Percentiles rank a stretch among this genome's conserved stretches.
Conservation (phyloP, 306 rosid genomes). For the Quercus variabilis region DNA sequence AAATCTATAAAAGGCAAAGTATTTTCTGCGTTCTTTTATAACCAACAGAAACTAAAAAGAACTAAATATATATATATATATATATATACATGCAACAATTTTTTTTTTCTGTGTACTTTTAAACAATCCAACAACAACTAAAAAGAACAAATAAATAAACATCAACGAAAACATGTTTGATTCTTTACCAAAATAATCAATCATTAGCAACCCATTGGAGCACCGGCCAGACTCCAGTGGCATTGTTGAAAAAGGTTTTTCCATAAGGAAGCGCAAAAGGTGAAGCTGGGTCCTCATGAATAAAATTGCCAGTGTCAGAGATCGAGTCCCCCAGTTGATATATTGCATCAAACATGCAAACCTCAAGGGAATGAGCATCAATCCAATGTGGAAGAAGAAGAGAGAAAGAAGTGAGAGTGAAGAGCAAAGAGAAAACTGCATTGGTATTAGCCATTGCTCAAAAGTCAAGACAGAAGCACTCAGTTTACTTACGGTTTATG, state of each 20-base stretch:
- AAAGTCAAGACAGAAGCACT: neutral
- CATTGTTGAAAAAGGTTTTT: conserved; percentile 6
- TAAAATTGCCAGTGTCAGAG: conserved; percentile 5
- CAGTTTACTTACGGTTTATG: neutral
- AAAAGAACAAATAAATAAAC: neutral
- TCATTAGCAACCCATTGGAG: conserved; percentile 10
- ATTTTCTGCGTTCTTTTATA: too few species aligned
- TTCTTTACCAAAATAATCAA: conserved; percentile 7
- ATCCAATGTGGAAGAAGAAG: neutral
- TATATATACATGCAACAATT: too few species aligned
- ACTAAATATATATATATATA: too few species aligned
- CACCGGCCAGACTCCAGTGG: neutral
- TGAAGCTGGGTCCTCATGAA: neutral
- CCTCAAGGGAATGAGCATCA: neutral
- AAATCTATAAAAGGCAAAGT: too few species aligned
- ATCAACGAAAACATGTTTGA: neutral
- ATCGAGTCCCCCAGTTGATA: conserved; percentile 14
- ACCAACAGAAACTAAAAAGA: too few species aligned
- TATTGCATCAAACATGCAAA: neutral
- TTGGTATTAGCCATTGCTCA: conserved; percentile 7
- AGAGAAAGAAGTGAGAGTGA: neutral
- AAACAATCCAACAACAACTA: neutral
- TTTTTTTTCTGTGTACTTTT: too few species aligned
- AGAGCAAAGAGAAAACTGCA: neutral
- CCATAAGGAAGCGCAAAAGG: conserved; percentile 9